These are phyloP conservation scores for Nyctanthes arbortristis DNA, from an alignment of 257 asterid species.

Conservation along the genomic window DNA sequence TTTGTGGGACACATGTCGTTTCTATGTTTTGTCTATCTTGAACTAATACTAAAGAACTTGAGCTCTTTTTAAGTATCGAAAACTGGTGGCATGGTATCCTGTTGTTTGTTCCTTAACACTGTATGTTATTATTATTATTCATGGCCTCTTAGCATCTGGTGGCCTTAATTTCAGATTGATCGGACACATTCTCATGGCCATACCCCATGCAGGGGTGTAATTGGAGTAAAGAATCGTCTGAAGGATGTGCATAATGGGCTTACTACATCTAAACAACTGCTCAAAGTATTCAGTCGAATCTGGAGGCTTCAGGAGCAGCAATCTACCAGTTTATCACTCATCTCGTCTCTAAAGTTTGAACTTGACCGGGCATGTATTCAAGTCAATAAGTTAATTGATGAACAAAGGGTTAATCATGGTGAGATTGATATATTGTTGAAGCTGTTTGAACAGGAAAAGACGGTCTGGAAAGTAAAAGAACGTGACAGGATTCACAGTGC, in stretches of 20 bases:
- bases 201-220: conserved; percentile 8
- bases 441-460: conserved; percentile 45
- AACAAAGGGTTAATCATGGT: conserved; percentile 24
- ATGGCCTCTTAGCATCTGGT: not conserved
- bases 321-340: conserved; percentile 34
- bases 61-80: not conserved
- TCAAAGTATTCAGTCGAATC: conserved; percentile 37
- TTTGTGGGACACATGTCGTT: conserved; percentile 36
- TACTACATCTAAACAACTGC: conserved; percentile 38
- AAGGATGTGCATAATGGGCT: conserved; percentile 39
- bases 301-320: conserved; percentile 35
- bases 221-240: conserved; percentile 31
- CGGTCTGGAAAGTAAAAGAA: conserved; percentile 35
- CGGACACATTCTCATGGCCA: conserved; percentile 20
- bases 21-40: conserved; percentile 1
- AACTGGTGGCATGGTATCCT: not conserved
- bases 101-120: not conserved
- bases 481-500: conserved; percentile 39
- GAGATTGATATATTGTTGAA: conserved; percentile 36
- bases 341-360: conserved; percentile 43
- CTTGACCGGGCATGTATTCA: conserved; percentile 36
- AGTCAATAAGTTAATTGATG: conserved; percentile 37
- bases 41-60: not conserved
- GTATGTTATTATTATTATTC: not conserved
- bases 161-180: conserved; percentile 28